phyloP scores from a whole-genome alignment of 2,329 filamentous ascomycete genomes.

The Pseudocercospora vitis region DNA sequence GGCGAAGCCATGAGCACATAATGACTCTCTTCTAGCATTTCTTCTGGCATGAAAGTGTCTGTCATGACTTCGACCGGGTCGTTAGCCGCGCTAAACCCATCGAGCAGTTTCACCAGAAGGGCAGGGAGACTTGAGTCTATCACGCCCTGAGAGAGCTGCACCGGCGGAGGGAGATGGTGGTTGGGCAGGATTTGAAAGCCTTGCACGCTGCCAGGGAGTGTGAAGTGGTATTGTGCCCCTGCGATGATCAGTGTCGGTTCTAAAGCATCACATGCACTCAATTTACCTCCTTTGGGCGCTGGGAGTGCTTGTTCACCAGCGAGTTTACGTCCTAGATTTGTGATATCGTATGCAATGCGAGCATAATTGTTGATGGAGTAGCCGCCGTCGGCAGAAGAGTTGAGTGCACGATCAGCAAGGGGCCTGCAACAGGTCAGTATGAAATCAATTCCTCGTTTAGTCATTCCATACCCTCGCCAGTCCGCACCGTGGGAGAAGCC shows the following conservation, averaged over 20 bases:
- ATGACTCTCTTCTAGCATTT: not conserved
- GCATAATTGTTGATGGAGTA: constrained; percentile 7
- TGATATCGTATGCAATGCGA: constrained; percentile 2
- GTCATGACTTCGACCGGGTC: not conserved
- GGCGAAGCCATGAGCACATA: not conserved
- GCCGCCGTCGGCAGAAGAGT: constrained; percentile 1
- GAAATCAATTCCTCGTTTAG: too few species aligned
- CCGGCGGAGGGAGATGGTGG: not conserved
- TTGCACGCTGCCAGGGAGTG: constrained; percentile 1
- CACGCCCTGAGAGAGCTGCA: not conserved
- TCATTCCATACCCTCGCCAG: constrained; percentile 2
- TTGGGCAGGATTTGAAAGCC: not conserved
- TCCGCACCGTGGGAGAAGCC: not conserved
- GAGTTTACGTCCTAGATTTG: not conserved
- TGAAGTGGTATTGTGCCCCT: constrained; percentile 4
- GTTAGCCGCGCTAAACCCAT: not conserved
- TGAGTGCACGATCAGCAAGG: not conserved
- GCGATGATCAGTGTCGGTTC: not conserved
- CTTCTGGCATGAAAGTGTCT: constrained; percentile 5
- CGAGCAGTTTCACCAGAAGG: not conserved
- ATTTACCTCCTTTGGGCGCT: not conserved
- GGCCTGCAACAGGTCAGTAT: too few species aligned
- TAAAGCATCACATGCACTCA: not conserved
- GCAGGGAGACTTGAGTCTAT: not conserved
- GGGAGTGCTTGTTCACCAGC: not conserved